Percentiles rank a stretch among this genome's conserved stretches.
These are phyloP conservation scores for Metschnikowia continentalis DNA, from an alignment of 805 yeast genomes.

Conservation along the genomic window DNA sequence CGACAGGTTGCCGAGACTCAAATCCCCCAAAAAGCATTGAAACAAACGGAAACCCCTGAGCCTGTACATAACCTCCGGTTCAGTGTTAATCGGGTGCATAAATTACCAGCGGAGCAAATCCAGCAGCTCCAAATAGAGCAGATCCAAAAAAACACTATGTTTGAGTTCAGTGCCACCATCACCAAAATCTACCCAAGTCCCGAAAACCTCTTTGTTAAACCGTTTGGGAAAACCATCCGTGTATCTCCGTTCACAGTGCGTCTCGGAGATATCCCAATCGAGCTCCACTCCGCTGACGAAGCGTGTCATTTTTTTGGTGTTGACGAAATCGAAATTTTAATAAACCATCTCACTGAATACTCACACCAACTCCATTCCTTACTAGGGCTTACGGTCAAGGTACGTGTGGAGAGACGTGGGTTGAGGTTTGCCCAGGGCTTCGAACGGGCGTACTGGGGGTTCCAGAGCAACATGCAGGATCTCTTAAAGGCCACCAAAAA, in stretches of 20 bases:
- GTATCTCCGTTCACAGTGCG: slow-evolving; percentile 10
- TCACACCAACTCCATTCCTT: not conserved
- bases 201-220: slow-evolving; percentile 12
- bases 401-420: slow-evolving; percentile 2
- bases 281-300: slow-evolving; percentile 10
- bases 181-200: slow-evolving; percentile 6
- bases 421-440: slow-evolving; percentile 4
- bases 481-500: not conserved
- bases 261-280: slow-evolving; percentile 4
- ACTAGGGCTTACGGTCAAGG: not conserved
- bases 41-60: not conserved
- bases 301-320: slow-evolving; percentile 14
- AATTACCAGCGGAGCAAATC: not conserved
- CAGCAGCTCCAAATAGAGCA: not conserved
- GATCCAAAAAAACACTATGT: slow-evolving; percentile 1
- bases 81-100: not conserved
- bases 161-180: slow-evolving; percentile 3
- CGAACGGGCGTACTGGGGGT: slow-evolving; percentile 12
- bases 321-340: slow-evolving; percentile 15
- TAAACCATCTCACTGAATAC: slow-evolving; percentile 6
- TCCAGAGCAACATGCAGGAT: not conserved
- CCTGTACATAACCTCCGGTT: not conserved
- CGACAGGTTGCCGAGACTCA: not conserved
- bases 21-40: not conserved
- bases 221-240: slow-evolving; percentile 15